Evolutionary conservation across 768 basidiomycete species (phyloP).

Genomic region (Austroboletus festivus): DNA sequence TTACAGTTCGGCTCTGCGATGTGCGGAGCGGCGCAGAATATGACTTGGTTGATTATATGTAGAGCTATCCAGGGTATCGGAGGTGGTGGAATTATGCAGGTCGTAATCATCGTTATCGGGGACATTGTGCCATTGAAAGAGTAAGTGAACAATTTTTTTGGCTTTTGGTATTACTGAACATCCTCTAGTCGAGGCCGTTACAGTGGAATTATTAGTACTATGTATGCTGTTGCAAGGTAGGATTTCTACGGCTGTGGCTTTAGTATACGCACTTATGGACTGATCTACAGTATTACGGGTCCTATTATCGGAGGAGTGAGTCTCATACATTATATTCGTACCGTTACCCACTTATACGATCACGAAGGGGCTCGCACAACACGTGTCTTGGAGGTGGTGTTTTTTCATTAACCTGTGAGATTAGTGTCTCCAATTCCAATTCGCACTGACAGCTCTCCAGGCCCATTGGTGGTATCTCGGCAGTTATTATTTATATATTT

Average conservation of each 20-base stretch:
- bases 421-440: neutral
- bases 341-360: conserved; percentile 2
- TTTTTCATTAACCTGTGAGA: conserved; percentile 71
- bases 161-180: conserved; percentile 15
- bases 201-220: conserved; percentile 68
- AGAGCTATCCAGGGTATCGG: conserved; percentile 84
- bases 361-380: conserved; percentile 62
- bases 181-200: conserved; percentile 68
- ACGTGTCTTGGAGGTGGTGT: conserved; percentile 79
- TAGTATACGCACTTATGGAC: neutral
- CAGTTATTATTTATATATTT: conserved; percentile 62
- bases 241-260: neutral
- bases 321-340: conserved; percentile 1
- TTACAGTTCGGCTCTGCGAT: conserved; percentile 70
- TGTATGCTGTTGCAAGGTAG: conserved; percentile 68
- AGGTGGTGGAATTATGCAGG: conserved; percentile 74
- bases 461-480: conserved; percentile 70
- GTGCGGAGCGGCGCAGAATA: conserved; percentile 76
- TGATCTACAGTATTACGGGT: conserved; percentile 53
- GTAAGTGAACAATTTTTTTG: conserved; percentile 34
- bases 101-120: conserved; percentile 74
- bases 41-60: conserved; percentile 73
- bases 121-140: conserved; percentile 82
- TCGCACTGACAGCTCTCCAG: conserved; percentile 33
- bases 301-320: conserved; percentile 81